phyloP scores from a whole-genome alignment of 495 filamentous ascomycete species.

The Xanthoparmelia taractica region DNA sequence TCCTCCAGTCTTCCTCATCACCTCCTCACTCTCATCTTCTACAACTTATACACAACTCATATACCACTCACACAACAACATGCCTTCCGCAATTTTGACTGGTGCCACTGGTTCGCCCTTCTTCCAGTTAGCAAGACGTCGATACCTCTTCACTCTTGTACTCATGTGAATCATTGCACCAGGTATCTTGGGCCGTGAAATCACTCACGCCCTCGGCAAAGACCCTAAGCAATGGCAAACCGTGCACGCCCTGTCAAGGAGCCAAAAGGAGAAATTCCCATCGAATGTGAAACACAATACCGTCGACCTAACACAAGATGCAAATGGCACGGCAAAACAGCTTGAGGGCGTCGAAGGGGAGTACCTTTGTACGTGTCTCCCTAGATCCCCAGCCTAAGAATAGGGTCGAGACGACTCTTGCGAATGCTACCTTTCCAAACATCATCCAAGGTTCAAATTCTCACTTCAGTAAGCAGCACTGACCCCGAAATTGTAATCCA shows the following conservation, averaged over 20 bases:
- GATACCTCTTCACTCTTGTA: neutral
- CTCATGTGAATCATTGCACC: neutral
- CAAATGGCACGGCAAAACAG: constrained; percentile 37
- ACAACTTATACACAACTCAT: neutral
- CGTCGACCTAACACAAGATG: constrained; percentile 38
- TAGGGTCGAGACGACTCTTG: neutral
- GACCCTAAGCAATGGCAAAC: constrained; percentile 36
- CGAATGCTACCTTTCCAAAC: neutral
- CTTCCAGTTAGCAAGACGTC: neutral
- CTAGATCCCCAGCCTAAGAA: too few relatives aligned
- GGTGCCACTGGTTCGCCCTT: constrained; percentile 35
- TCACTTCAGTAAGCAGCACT: neutral
- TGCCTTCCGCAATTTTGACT: constrained; percentile 37
- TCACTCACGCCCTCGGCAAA: constrained; percentile 37
- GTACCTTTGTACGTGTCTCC: constrained; percentile 23
- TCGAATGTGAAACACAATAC: constrained; percentile 39
- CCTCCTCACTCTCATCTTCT: neutral
- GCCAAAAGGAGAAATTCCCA: constrained; percentile 34
- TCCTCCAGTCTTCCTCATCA: neutral
- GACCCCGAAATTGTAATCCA: constrained; percentile 23
- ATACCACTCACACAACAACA: constrained; percentile 13
- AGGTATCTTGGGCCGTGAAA: constrained; percentile 44
- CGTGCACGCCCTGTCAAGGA: constrained; percentile 40
- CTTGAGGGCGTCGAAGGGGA: constrained; percentile 38
- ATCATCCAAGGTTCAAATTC: neutral